A percentile compares a stretch with the other conserved stretches of the same genome.
phyloP scores from a whole-genome alignment of 805 yeast genomes.

The Monosporozyma siamensis region DNA sequence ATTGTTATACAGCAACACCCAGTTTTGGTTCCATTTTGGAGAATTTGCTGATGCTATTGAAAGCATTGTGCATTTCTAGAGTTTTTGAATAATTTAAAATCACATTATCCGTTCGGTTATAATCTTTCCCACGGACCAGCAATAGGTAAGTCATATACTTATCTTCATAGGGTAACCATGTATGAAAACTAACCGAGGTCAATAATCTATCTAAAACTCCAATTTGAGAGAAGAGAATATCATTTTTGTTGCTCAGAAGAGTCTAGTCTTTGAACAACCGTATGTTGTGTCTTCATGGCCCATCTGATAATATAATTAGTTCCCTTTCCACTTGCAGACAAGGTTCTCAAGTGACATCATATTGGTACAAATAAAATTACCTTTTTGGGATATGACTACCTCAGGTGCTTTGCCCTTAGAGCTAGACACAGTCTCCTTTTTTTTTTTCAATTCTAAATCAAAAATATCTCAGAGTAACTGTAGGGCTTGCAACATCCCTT shows the following conservation, averaged over 20 bases:
- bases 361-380: too few relatives aligned
- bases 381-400: too few relatives aligned
- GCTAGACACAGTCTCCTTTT: too few relatives aligned
- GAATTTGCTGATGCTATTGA: background rate
- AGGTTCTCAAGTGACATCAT: too few relatives aligned
- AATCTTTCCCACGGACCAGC: conserved; percentile 16
- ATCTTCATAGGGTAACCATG: conserved; percentile 16
- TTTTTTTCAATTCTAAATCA: too few relatives aligned
- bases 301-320: background rate
- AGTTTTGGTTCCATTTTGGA: conserved; percentile 8
- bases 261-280: background rate
- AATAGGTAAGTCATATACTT: conserved; percentile 20
- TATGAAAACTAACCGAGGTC: conserved; percentile 16
- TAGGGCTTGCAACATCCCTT: too few relatives aligned
- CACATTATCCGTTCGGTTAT: conserved; percentile 13
- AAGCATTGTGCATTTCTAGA: conserved; percentile 15
- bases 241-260: background rate
- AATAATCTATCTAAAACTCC: conserved; percentile 15
- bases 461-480: too few relatives aligned
- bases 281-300: conserved; percentile 1
- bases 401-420: too few relatives aligned
- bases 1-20: conserved; percentile 21
- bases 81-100: conserved; percentile 16
- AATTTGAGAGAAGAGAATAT: conserved; percentile 5
- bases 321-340: too few relatives aligned